A percentile compares a stretch with the other conserved stretches of the same genome.
Evolutionary conservation across 768 basidiomycete genomes (phyloP).

Genomic region (Myochromella boudieri): DNA sequence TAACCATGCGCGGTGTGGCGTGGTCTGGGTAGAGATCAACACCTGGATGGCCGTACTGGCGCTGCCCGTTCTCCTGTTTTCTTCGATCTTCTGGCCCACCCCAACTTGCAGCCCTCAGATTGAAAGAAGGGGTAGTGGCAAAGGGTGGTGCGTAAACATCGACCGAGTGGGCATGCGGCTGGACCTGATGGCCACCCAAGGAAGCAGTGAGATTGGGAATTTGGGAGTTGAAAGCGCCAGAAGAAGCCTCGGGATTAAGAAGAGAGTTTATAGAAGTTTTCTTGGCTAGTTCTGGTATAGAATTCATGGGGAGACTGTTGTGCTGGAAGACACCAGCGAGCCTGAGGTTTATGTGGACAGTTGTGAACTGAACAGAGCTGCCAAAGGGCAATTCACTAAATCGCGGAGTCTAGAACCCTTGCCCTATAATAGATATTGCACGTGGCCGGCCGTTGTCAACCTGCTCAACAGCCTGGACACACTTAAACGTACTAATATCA

Average conservation of each 20-base stretch:
- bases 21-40: slow-evolving; percentile 29
- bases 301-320: slow-evolving; percentile 4
- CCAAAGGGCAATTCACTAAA: too few species aligned
- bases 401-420: too few species aligned
- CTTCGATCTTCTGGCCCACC: slow-evolving; percentile 23
- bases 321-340: neutral
- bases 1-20: slow-evolving; percentile 28
- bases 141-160: slow-evolving; percentile 24
- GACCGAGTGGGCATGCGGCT: slow-evolving; percentile 22
- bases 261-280: slow-evolving; percentile 42
- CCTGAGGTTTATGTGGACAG: too few species aligned
- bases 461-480: too few species aligned
- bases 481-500: too few species aligned
- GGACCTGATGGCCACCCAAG: slow-evolving; percentile 18
- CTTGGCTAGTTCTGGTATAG: slow-evolving; percentile 32
- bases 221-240: slow-evolving; percentile 21
- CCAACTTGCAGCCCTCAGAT: slow-evolving; percentile 68
- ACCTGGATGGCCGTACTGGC: slow-evolving; percentile 21
- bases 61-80: slow-evolving; percentile 20
- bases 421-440: too few species aligned
- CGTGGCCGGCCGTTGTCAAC: too few species aligned
- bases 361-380: too few species aligned
- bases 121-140: slow-evolving; percentile 35
- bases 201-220: slow-evolving; percentile 20
- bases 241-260: slow-evolving; percentile 39